These are phyloP conservation scores for Phytophthora europaea DNA, from an alignment of 352 stramenopile genomes.

Conservation along the genomic window DNA sequence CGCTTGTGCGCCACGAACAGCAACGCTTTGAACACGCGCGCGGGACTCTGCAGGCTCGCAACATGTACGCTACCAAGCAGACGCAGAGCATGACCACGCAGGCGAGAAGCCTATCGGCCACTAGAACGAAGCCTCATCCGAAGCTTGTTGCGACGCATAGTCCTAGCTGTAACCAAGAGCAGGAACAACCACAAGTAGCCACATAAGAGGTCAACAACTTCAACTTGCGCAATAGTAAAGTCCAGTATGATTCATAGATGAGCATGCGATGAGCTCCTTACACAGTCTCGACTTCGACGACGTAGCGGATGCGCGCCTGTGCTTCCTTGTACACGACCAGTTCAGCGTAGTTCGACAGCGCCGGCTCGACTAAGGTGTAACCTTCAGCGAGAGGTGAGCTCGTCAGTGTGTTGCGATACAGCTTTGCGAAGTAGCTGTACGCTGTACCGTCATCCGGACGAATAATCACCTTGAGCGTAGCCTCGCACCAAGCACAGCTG, in stretches of 20 bases:
- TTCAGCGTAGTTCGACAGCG: conserved; percentile 60
- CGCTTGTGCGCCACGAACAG: conserved; percentile 72
- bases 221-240: conserved; percentile 15
- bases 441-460: conserved; percentile 15
- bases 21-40: conserved; percentile 65
- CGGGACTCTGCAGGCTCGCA: conserved; percentile 67
- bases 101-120: conserved; percentile 30
- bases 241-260: not conserved
- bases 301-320: conserved; percentile 77
- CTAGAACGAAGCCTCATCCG: conserved; percentile 18
- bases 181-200: conserved; percentile 25
- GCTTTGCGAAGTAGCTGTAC: conserved; percentile 57
- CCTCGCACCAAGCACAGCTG: conserved; percentile 36
- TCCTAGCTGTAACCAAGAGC: conserved; percentile 32
- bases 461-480: conserved; percentile 39
- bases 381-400: conserved; percentile 21
- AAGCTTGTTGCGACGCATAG: conserved; percentile 4
- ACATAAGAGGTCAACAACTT: conserved; percentile 17
- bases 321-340: conserved; percentile 83
- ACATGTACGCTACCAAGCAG: conserved; percentile 73
- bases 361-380: conserved; percentile 27
- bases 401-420: conserved; percentile 59
- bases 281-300: conserved; percentile 74
- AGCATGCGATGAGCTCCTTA: not conserved
- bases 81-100: conserved; percentile 46